These are phyloP conservation scores for Lycium barbarum DNA, from an alignment of 257 asterid genomes.

Conservation along the genomic window DNA sequence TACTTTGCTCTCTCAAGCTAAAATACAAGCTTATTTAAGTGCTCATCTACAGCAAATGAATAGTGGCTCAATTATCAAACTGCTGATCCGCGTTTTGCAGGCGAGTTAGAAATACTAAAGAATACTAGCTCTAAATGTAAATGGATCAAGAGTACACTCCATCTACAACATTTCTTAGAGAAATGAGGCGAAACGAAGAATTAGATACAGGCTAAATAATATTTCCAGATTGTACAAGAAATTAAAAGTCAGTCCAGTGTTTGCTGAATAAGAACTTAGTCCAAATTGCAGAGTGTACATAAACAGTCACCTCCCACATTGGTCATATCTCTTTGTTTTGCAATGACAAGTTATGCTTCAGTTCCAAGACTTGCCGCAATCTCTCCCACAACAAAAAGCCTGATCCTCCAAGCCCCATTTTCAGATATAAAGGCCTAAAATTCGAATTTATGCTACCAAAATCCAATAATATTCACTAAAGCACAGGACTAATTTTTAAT, in stretches of 20 bases:
- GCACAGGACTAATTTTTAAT: neutral
- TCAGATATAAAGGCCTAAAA: neutral
- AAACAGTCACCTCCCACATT: neutral
- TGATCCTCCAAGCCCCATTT: neutral
- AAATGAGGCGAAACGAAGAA: neutral
- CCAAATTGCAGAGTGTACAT: slow-evolving; percentile 16
- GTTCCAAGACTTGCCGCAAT: neutral
- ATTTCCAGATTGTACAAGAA: slow-evolving; percentile 19
- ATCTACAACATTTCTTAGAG: neutral
- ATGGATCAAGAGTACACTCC: slow-evolving; percentile 8
- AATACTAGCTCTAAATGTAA: neutral
- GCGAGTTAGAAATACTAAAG: neutral
- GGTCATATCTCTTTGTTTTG: slow-evolving; percentile 7
- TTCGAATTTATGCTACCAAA: slow-evolving; percentile 17
- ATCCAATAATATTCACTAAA: slow-evolving; percentile 16
- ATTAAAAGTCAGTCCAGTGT: neutral
- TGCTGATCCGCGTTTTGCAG: neutral
- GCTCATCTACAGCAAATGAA: slow-evolving; percentile 3
- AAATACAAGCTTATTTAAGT: neutral
- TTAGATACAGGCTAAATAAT: neutral
- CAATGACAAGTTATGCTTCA: slow-evolving; percentile 17
- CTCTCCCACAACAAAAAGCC: slow-evolving; percentile 2
- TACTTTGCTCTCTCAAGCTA: slow-evolving; percentile 22
- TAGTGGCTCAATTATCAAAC: slow-evolving; percentile 9
- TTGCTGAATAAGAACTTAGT: slow-evolving; percentile 14